These are phyloP conservation scores for Diaporthe nobilis DNA, from an alignment of 2,329 filamentous ascomycete species.

Conservation along the genomic window DNA sequence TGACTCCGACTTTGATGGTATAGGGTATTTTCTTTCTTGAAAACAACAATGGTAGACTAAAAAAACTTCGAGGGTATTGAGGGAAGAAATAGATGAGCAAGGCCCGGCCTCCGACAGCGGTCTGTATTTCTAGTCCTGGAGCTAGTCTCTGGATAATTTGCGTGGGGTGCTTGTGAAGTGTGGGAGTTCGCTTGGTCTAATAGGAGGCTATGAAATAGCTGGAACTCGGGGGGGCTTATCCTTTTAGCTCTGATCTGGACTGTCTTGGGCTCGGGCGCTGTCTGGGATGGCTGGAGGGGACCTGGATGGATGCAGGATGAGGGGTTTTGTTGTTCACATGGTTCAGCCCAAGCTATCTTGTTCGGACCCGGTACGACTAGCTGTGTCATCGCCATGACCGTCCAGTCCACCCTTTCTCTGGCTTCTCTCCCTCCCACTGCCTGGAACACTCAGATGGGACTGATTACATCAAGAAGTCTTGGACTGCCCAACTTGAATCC, in stretches of 20 bases:
- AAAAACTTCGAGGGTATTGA: background rate
- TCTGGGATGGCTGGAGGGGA: conserved; percentile 1
- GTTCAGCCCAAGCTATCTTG: conserved; percentile 26
- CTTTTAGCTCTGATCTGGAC: conserved; percentile 24
- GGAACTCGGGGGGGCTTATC: conserved; percentile 9
- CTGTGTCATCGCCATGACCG: conserved; percentile 21
- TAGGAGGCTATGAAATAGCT: background rate
- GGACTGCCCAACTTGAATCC: conserved; percentile 18
- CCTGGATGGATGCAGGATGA: conserved; percentile 18
- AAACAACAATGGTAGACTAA: background rate
- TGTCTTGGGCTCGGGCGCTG: conserved; percentile 12
- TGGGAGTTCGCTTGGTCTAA: background rate
- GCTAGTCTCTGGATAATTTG: background rate
- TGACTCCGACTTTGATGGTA: background rate
- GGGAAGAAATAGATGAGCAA: conserved; percentile 4
- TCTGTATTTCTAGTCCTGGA: conserved; percentile 27
- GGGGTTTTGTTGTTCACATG: conserved; percentile 41
- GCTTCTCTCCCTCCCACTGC: conserved; percentile 1
- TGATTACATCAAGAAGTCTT: conserved; percentile 21
- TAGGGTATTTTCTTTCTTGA: background rate
- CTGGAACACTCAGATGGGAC: conserved; percentile 19
- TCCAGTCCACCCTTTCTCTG: background rate
- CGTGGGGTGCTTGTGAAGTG: conserved; percentile 14
- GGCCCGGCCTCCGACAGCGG: conserved; percentile 34
- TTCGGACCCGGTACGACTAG: conserved; percentile 3